Percentiles rank a stretch among this genome's conserved stretches.
Conservation (phyloP, 148 eudicot genomes). For the Mesembryanthemum crystallinum region DNA sequence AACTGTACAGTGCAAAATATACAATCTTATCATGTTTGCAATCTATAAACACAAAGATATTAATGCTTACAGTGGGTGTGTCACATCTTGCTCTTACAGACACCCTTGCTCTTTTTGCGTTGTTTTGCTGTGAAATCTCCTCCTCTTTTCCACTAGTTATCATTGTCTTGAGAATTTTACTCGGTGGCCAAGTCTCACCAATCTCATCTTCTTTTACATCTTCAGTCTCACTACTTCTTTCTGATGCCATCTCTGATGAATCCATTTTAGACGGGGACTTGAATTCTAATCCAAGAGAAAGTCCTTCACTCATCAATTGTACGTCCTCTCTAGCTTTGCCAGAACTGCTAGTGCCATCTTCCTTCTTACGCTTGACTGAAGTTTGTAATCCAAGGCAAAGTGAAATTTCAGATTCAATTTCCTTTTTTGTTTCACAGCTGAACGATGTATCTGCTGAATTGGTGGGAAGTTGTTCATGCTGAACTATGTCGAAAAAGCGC, state of each 20-base stretch:
- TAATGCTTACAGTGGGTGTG: conserved; percentile 61
- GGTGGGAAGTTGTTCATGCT: conserved; percentile 29
- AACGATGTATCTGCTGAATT: conserved; percentile 9
- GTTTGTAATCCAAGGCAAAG: conserved; percentile 57
- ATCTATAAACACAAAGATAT: background rate
- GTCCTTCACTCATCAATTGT: conserved; percentile 33
- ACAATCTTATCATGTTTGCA: background rate
- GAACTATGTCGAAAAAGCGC: conserved; percentile 36
- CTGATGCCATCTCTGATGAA: conserved; percentile 26
- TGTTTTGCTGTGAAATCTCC: conserved; percentile 36
- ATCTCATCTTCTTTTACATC: conserved; percentile 34
- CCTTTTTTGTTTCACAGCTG: conserved; percentile 11
- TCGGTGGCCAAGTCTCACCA: conserved; percentile 46
- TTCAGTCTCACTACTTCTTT: conserved; percentile 32
- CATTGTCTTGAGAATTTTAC: conserved; percentile 42
- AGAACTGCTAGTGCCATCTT: conserved; percentile 22
- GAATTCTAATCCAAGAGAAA: conserved; percentile 44
- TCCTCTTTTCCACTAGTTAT: conserved; percentile 38
- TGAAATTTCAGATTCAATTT: conserved; percentile 45
- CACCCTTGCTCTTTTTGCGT: conserved; percentile 69
- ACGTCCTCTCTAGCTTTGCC: conserved; percentile 22
- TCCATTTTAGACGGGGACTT: conserved; percentile 24
- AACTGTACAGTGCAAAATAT: background rate
- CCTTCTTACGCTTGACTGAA: conserved; percentile 25
- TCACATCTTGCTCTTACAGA: conserved; percentile 84